These are phyloP conservation scores for Grammothele lineata DNA, from an alignment of 768 basidiomycete genomes.

Conservation along the genomic window DNA sequence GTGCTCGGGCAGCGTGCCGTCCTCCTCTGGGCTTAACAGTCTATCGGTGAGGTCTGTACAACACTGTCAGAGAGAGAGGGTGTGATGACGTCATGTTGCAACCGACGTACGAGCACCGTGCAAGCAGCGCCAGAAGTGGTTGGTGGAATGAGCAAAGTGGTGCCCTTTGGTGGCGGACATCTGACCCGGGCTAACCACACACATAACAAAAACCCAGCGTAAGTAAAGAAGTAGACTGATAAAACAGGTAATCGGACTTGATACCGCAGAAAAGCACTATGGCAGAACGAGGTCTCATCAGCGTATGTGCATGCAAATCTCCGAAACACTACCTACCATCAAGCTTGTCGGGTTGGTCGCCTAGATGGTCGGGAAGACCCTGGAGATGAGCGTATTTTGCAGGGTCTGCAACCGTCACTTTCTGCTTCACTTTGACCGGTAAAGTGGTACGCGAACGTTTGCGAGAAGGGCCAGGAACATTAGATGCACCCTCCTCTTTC, in stretches of 20 bases:
- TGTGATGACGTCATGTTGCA: not conserved
- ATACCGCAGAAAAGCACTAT: conserved; percentile 83
- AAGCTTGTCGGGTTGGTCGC: conserved; percentile 32
- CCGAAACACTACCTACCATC: conserved; percentile 40
- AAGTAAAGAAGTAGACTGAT: no score
- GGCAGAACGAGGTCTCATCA: not conserved
- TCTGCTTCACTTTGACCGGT: not conserved
- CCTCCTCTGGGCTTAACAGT: conserved; percentile 52
- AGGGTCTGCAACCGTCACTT: conserved; percentile 42
- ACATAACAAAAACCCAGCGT: not conserved
- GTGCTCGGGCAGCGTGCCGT: conserved; percentile 50
- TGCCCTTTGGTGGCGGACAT: conserved; percentile 67
- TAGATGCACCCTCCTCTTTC: not conserved
- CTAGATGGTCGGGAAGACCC: conserved; percentile 49
- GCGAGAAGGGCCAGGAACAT: not conserved
- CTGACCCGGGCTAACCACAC: conserved; percentile 51
- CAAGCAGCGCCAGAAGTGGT: conserved; percentile 80
- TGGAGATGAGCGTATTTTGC: conserved; percentile 50
- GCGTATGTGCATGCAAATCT: not conserved
- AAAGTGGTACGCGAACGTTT: no score
- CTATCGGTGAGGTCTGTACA: conserved; percentile 52
- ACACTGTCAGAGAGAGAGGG: not conserved
- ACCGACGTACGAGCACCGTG: conserved; percentile 51
- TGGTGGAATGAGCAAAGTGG: conserved; percentile 76
- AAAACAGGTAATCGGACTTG: no score